These are phyloP conservation scores for Rhamnella rubrinervis DNA, from an alignment of 331 rosid species.

Conservation along the genomic window DNA sequence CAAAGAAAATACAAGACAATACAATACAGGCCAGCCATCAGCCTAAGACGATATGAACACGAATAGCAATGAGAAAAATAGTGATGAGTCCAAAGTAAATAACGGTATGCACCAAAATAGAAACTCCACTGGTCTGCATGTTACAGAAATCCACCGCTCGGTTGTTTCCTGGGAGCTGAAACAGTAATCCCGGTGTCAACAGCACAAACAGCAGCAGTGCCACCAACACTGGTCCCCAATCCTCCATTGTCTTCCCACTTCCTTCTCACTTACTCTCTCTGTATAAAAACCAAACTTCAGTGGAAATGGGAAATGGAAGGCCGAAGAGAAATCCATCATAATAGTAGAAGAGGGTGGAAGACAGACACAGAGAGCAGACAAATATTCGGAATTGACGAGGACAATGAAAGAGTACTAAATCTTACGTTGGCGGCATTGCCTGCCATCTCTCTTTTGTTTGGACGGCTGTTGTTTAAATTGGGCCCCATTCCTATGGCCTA, in stretches of 20 bases:
- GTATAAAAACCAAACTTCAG: background rate
- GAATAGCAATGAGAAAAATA: conserved; percentile 46
- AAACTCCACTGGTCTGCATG: conserved; percentile 40
- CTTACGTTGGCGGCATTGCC: conserved; percentile 1
- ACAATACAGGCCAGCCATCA: conserved; percentile 4
- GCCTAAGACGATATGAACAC: conserved; percentile 35
- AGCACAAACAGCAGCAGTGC: conserved; percentile 42
- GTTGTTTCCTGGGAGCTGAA: conserved; percentile 44
- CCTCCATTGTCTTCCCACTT: conserved; percentile 27
- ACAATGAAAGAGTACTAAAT: background rate
- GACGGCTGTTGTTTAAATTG: background rate
- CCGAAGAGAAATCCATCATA: background rate
- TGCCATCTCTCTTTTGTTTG: conserved; percentile 6
- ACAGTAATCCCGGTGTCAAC: conserved; percentile 41
- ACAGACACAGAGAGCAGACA: background rate
- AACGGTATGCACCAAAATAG: conserved; percentile 44
- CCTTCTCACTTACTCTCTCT: background rate
- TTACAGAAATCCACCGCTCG: conserved; percentile 38
- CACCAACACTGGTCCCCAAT: conserved; percentile 44
- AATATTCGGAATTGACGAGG: background rate
- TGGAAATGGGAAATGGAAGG: background rate
- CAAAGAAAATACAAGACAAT: background rate
- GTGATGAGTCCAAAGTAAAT: conserved; percentile 39
- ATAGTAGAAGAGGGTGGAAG: conserved; percentile 6
- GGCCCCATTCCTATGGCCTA: background rate